Evolutionary conservation across 805 yeast species (phyloP).

Genomic region (Scheffersomyces spartinae): DNA sequence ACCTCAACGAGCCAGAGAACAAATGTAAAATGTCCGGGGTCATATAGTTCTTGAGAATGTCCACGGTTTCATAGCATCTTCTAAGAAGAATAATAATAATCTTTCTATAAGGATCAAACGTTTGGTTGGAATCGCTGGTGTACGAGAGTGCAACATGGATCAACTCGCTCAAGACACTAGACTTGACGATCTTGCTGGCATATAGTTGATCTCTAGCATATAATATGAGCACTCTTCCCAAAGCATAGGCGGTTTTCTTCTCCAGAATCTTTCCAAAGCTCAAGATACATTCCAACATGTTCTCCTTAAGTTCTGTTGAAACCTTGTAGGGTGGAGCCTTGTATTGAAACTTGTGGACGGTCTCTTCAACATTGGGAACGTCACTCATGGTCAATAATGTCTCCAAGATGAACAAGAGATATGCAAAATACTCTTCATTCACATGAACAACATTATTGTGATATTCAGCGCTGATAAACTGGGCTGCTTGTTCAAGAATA

Average conservation of each 20-base stretch:
- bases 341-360: no score
- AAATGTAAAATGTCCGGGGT: constrained; percentile 36
- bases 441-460: no score
- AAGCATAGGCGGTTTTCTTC: constrained; percentile 37
- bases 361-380: constrained; percentile 33
- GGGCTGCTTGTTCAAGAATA: no score
- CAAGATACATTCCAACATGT: constrained; percentile 34
- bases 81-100: constrained; percentile 46
- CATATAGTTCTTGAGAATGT: constrained; percentile 37
- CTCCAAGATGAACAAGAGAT: constrained; percentile 44
- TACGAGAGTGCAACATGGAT: no score
- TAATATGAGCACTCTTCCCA: constrained; percentile 44
- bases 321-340: constrained; percentile 10
- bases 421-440: constrained; percentile 46
- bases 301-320: constrained; percentile 10
- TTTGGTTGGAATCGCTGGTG: no score
- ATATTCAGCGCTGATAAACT: no score
- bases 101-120: no score
- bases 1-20: constrained; percentile 18
- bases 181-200: constrained; percentile 30
- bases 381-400: constrained; percentile 39
- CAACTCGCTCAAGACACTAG: constrained; percentile 38
- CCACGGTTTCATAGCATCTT: constrained; percentile 55
- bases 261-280: constrained; percentile 26
- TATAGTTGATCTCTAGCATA: constrained; percentile 34